Evolutionary conservation across 345 rosid species (phyloP).

Genomic region (Citrus hindsii): DNA sequence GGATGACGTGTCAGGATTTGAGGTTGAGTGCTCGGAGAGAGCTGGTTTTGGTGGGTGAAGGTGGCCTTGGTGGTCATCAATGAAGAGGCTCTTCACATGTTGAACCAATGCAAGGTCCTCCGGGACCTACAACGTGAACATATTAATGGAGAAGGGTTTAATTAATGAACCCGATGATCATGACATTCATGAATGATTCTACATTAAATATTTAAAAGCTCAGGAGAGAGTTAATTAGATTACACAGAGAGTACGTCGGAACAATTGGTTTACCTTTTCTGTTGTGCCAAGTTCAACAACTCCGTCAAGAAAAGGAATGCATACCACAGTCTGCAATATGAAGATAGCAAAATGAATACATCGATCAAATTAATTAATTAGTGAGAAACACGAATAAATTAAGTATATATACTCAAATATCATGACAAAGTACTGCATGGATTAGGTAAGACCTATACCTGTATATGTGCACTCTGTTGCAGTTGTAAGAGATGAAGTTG

Average conservation of each 20-base stretch:
- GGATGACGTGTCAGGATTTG: conserved; percentile 59
- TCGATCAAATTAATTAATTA: no score
- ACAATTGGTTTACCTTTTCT: conserved; percentile 43
- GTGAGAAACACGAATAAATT: not conserved
- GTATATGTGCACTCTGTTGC: conserved; percentile 60
- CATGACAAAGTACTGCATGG: not conserved
- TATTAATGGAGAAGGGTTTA: no score
- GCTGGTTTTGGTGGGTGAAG: conserved; percentile 63
- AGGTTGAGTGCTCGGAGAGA: conserved; percentile 75
- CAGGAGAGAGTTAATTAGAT: no score
- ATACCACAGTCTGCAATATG: conserved; percentile 70
- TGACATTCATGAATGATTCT: no score
- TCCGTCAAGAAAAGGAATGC: conserved; percentile 89
- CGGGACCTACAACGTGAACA: conserved; percentile 35
- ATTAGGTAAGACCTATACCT: conserved; percentile 31
- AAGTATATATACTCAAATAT: not conserved
- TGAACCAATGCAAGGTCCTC: conserved; percentile 56
- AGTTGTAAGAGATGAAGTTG: not conserved
- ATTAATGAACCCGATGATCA: no score
- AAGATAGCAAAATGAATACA: not conserved
- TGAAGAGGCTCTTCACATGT: conserved; percentile 60
- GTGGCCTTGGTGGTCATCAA: conserved; percentile 28
- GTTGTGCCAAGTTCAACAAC: conserved; percentile 85
- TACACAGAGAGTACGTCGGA: no score
- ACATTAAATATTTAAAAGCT: no score